A percentile compares a stretch with the other conserved stretches of the same genome.
phyloP scores from a whole-genome alignment of 306 rosid genomes.

The Echinosophora koreensis region DNA sequence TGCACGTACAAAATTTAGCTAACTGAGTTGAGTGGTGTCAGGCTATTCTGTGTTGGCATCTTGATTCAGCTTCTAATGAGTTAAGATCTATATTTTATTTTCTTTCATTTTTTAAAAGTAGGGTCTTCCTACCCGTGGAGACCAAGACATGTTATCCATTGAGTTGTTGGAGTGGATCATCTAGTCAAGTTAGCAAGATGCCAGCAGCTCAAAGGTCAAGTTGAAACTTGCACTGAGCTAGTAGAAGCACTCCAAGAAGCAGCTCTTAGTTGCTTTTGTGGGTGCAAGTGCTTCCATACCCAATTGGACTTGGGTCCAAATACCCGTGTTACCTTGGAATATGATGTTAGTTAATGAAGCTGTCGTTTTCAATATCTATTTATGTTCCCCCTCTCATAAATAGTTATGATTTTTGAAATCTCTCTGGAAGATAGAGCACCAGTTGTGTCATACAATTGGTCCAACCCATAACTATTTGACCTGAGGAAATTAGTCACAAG shows the following conservation, averaged over 20 bases:
- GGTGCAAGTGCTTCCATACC: too few relatives aligned
- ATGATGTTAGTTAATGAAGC: background rate
- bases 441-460: too few relatives aligned
- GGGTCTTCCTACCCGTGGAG: background rate
- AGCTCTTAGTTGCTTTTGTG: too few relatives aligned
- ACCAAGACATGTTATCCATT: conserved; percentile 19
- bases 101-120: too few relatives aligned
- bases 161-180: background rate
- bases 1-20: background rate
- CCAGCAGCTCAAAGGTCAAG: background rate
- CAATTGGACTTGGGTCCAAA: too few relatives aligned
- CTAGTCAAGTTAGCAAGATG: background rate
- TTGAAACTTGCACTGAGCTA: too few relatives aligned
- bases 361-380: background rate
- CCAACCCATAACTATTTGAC: too few relatives aligned
- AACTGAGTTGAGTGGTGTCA: conserved; percentile 30
- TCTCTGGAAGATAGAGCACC: background rate
- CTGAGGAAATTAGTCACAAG: too few relatives aligned
- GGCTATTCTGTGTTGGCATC: conserved; percentile 28
- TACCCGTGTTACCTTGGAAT: background rate
- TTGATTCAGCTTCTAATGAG: background rate
- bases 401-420: background rate
- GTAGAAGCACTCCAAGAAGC: too few relatives aligned
- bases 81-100: background rate
- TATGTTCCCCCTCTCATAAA: background rate